Conservation (phyloP, 768 basidiomycete species). For the Amanita jacksonii region DNA sequence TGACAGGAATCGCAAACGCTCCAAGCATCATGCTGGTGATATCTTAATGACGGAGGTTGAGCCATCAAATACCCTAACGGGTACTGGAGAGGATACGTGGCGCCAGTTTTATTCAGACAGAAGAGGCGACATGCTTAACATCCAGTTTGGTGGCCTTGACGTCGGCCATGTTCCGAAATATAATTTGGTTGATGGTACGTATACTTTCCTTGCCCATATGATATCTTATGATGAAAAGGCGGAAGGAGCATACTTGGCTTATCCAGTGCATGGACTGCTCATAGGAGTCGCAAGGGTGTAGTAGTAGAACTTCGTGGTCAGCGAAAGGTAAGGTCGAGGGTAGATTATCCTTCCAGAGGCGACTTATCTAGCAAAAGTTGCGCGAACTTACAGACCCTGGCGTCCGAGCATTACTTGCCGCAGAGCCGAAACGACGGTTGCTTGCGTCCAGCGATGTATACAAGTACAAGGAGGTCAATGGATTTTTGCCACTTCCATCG, state of each 20-base stretch:
- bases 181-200: slow-evolving; percentile 46
- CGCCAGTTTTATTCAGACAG: slow-evolving; percentile 50
- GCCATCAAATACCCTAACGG: slow-evolving; percentile 17
- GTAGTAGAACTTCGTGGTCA: slow-evolving; percentile 39
- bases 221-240: slow-evolving; percentile 45
- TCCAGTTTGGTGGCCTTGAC: slow-evolving; percentile 59
- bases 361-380: slow-evolving; percentile 21
- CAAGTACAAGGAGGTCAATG: slow-evolving; percentile 56
- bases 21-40: slow-evolving; percentile 19
- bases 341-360: slow-evolving; percentile 1
- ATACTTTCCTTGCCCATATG: slow-evolving; percentile 11
- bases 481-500: slow-evolving; percentile 52
- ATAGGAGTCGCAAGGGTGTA: slow-evolving; percentile 40
- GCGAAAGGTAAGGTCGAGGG: slow-evolving; percentile 29
- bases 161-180: slow-evolving; percentile 61
- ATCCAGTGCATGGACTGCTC: slow-evolving; percentile 35
- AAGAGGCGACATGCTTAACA: slow-evolving; percentile 55
- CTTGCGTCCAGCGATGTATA: slow-evolving; percentile 24
- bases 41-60: slow-evolving; percentile 16
- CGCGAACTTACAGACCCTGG: slow-evolving; percentile 49
- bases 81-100: not conserved
- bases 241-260: slow-evolving; percentile 61
- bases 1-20: slow-evolving; percentile 8
- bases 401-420: slow-evolving; percentile 42
- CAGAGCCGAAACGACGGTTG: slow-evolving; percentile 43